These are phyloP conservation scores for Pichia exigua DNA, from an alignment of 805 yeast genomes.

Conservation along the genomic window DNA sequence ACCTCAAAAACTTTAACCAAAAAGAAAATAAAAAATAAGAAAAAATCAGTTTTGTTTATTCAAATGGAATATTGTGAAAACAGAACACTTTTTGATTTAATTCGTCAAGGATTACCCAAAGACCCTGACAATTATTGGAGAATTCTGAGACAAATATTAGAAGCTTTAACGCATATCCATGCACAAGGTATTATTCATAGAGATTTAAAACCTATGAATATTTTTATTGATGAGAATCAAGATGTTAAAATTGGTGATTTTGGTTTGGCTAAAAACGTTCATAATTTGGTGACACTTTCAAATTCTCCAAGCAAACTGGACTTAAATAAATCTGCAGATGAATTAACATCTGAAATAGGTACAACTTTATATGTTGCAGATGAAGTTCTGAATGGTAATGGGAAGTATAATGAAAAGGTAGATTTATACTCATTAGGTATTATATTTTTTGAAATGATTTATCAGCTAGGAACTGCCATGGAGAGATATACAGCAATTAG, in stretches of 20 bases:
- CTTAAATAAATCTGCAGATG: constrained; percentile 40
- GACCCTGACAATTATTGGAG: constrained; percentile 85
- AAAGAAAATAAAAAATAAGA: constrained; percentile 20
- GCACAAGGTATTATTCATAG: constrained; percentile 91
- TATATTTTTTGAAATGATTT: constrained; percentile 93
- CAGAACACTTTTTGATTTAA: constrained; percentile 77
- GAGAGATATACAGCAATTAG: constrained; percentile 76
- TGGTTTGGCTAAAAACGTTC: constrained; percentile 90
- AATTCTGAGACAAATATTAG: constrained; percentile 75
- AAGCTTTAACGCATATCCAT: constrained; percentile 87
- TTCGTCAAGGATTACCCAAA: constrained; percentile 63
- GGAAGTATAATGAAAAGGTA: constrained; percentile 83
- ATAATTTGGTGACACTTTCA: constrained; percentile 29
- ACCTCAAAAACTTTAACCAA: constrained; percentile 9
- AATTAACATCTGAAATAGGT: constrained; percentile 87
- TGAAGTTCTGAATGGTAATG: constrained; percentile 69
- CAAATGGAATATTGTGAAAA: constrained; percentile 99
- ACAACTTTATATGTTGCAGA: constrained; percentile 89
- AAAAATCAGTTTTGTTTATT: constrained; percentile 71
- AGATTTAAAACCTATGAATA: constrained; percentile 91
- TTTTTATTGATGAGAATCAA: constrained; percentile 83
- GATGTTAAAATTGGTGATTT: constrained; percentile 95
- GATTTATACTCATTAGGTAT: constrained; percentile 95
- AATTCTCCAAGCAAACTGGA: constrained; percentile 12
- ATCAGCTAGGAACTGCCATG: constrained; percentile 82